phyloP scores from a whole-genome alignment of 352 stramenopile genomes.

The Plasmopara halstedii region DNA sequence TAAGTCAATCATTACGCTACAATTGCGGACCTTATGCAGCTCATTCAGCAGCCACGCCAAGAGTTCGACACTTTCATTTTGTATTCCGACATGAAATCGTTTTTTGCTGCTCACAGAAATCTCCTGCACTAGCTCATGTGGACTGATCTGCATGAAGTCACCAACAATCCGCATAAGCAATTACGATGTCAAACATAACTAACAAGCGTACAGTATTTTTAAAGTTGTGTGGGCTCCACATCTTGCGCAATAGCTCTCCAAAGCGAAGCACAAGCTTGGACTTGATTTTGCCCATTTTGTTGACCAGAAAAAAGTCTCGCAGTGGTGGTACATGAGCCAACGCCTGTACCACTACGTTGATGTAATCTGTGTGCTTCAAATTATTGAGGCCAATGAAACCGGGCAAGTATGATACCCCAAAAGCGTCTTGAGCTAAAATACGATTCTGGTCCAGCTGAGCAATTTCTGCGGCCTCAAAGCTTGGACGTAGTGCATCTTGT shows the following conservation, averaged over 20 bases:
- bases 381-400: constrained; percentile 98
- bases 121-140: constrained; percentile 95
- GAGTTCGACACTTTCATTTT: constrained; percentile 95
- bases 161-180: not conserved
- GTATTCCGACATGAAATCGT: constrained; percentile 91
- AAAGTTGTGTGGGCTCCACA: constrained; percentile 98
- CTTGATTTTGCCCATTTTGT: constrained; percentile 51
- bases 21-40: constrained; percentile 76
- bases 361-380: constrained; percentile 96
- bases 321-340: constrained; percentile 93
- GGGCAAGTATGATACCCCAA: constrained; percentile 95
- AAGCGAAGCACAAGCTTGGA: constrained; percentile 89
- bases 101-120: constrained; percentile 95
- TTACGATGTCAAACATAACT: too few species aligned
- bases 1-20: not conserved
- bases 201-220: constrained; percentile 90
- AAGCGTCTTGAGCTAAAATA: constrained; percentile 90
- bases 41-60: constrained; percentile 95
- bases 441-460: constrained; percentile 87
- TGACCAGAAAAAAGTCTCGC: constrained; percentile 93
- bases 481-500: constrained; percentile 88
- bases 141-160: constrained; percentile 70
- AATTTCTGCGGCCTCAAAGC: constrained; percentile 83
- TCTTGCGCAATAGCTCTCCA: constrained; percentile 94
- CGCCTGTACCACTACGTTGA: constrained; percentile 96